These are phyloP conservation scores for Blattamonas nauphoetae DNA, from an alignment of 78 protist genomes.

Conservation along the genomic window DNA sequence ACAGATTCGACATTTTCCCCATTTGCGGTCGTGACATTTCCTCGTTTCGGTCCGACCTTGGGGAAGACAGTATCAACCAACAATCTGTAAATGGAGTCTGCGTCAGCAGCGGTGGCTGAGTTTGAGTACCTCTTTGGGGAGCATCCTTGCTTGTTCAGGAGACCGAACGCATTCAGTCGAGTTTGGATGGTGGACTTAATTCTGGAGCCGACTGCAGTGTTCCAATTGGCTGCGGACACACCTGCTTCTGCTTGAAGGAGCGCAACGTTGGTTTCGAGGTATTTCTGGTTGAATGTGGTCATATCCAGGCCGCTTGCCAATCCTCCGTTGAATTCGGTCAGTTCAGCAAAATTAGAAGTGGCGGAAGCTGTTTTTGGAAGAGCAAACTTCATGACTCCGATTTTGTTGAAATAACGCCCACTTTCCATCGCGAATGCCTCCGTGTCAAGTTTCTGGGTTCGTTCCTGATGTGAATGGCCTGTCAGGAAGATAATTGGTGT, in stretches of 20 bases:
- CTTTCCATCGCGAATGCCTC: background rate
- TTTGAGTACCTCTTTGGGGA: background rate
- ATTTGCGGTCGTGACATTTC: too few relatives aligned
- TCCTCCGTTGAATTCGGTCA: background rate
- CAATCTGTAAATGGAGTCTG: too few relatives aligned
- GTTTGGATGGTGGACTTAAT: background rate
- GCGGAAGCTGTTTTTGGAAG: too few relatives aligned
- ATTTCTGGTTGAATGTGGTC: background rate
- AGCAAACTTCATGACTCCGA: background rate
- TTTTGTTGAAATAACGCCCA: background rate
- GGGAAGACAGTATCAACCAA: too few relatives aligned
- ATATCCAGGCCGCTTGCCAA: background rate
- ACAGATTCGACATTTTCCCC: too few relatives aligned
- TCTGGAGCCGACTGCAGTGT: background rate
- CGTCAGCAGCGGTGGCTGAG: too few relatives aligned
- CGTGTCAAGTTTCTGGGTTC: background rate
- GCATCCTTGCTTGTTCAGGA: background rate
- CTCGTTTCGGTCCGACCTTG: too few relatives aligned
- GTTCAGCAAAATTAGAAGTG: too few relatives aligned
- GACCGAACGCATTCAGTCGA: background rate
- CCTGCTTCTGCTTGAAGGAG: background rate
- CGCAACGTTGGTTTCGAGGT: background rate
- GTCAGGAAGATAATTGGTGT: background rate
- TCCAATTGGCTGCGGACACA: background rate
- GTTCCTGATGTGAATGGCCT: background rate